These are phyloP conservation scores for Lactarius hatsudake DNA, from an alignment of 768 basidiomycete genomes.

Conservation along the genomic window DNA sequence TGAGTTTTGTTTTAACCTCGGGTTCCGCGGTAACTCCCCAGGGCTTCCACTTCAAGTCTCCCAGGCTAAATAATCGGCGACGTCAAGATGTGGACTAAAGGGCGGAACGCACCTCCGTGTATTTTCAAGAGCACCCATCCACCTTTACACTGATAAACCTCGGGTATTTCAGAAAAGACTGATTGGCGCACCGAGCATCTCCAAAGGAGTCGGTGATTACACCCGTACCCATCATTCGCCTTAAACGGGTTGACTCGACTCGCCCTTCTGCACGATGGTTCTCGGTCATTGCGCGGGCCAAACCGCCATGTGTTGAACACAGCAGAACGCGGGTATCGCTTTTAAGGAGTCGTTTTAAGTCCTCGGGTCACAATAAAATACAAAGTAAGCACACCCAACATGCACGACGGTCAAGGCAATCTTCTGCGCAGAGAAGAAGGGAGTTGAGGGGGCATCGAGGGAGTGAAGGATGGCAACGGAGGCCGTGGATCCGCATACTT, in stretches of 20 bases:
- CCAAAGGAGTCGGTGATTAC: constrained; percentile 93
- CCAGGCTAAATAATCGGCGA: constrained; percentile 51
- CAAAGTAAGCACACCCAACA: constrained; percentile 60
- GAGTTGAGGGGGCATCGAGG: constrained; percentile 71
- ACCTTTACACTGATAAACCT: constrained; percentile 42
- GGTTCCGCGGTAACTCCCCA: constrained; percentile 94
- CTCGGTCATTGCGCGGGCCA: constrained; percentile 85
- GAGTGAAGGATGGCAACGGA: constrained; percentile 91
- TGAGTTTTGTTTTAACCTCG: constrained; percentile 71
- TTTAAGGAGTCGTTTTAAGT: constrained; percentile 6
- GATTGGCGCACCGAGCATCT: constrained; percentile 66
- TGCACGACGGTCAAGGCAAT: constrained; percentile 88
- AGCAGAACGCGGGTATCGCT: constrained; percentile 91
- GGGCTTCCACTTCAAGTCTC: constrained; percentile 84
- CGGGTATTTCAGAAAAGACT: too few species aligned
- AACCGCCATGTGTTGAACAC: constrained; percentile 68
- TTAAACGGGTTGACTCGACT: constrained; percentile 78
- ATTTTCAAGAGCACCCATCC: constrained; percentile 94
- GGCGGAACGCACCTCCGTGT: constrained; percentile 70
- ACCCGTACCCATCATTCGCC: constrained; percentile 87
- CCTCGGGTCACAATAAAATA: not conserved
- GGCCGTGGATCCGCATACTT: constrained; percentile 84
- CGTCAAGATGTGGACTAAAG: constrained; percentile 5
- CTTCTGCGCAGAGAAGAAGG: constrained; percentile 78
- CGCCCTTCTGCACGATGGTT: constrained; percentile 93